A percentile compares a stretch with the other conserved stretches of the same genome.
phyloP scores from a whole-genome alignment of 1,284 basidiomycete species.

The Tilletia setariae region DNA sequence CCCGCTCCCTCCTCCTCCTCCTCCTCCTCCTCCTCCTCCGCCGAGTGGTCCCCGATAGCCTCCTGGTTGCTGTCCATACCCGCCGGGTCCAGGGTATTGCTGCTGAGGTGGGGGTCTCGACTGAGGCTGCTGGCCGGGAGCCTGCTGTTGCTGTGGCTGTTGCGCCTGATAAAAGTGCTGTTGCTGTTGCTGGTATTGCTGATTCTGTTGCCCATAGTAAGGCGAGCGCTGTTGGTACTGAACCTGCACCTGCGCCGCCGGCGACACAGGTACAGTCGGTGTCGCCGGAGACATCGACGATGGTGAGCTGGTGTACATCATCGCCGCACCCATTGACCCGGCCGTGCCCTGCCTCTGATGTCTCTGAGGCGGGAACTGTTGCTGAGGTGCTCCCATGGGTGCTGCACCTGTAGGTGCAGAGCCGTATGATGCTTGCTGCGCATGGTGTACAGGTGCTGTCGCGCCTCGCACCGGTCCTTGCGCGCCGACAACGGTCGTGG shows the following conservation, averaged over 20 bases:
- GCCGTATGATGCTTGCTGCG: neutral
- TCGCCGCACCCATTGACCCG: constrained; percentile 25
- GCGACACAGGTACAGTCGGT: constrained; percentile 25
- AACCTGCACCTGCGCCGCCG: constrained; percentile 22
- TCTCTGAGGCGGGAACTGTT: neutral
- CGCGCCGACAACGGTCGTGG: too few species aligned
- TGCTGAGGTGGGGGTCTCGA: too few species aligned
- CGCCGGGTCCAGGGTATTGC: too few species aligned
- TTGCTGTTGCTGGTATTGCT: constrained; percentile 19
- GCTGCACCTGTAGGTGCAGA: neutral
- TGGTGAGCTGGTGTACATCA: constrained; percentile 20
- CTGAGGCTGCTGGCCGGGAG: too few species aligned
- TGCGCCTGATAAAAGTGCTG: constrained; percentile 13
- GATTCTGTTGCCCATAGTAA: too few species aligned
- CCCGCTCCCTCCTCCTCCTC: too few species aligned
- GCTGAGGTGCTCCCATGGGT: neutral
- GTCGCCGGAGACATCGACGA: constrained; percentile 22
- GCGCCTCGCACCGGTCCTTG: neutral
- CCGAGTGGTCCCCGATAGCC: too few species aligned
- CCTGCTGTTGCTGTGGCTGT: constrained; percentile 20
- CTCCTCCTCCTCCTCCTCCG: too few species aligned
- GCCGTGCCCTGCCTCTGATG: constrained; percentile 26
- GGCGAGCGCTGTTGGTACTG: constrained; percentile 25
- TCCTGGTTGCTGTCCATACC: too few species aligned
- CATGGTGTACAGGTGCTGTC: neutral